Evolutionary conservation across 371 early-diverging fungal genomes (phyloP).

Genomic region (Circinella umbellata): DNA sequence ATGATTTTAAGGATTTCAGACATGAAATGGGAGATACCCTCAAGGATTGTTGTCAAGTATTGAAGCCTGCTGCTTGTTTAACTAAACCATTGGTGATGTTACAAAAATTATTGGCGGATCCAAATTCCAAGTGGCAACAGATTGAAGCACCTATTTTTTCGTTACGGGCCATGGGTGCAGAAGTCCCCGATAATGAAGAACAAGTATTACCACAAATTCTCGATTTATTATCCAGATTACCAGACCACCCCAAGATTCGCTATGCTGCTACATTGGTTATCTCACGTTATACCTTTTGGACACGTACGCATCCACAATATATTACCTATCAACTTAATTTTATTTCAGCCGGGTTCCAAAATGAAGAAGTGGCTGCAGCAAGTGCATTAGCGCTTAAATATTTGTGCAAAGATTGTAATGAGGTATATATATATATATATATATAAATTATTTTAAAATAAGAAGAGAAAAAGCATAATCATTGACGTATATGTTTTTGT

Average conservation of each 20-base stretch:
- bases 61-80: slow-evolving; percentile 80
- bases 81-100: slow-evolving; percentile 65
- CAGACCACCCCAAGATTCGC: slow-evolving; percentile 89
- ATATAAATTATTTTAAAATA: slow-evolving; percentile 12
- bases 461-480: not conserved
- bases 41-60: slow-evolving; percentile 89
- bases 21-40: slow-evolving; percentile 97
- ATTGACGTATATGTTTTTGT: not conserved
- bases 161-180: slow-evolving; percentile 90
- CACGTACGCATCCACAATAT: slow-evolving; percentile 83
- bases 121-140: slow-evolving; percentile 80
- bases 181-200: slow-evolving; percentile 72
- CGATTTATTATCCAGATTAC: slow-evolving; percentile 82
- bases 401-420: slow-evolving; percentile 88
- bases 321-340: slow-evolving; percentile 89
- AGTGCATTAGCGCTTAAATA: slow-evolving; percentile 85
- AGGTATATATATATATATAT: slow-evolving; percentile 58
- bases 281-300: slow-evolving; percentile 95
- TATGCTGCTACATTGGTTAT: slow-evolving; percentile 96
- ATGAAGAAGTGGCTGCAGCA: slow-evolving; percentile 87
- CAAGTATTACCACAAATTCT: slow-evolving; percentile 87
- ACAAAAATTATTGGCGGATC: slow-evolving; percentile 31
- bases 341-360: slow-evolving; percentile 86
- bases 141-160: slow-evolving; percentile 95
- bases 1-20: slow-evolving; percentile 94